These are phyloP conservation scores for Colletotrichum siamense DNA, from an alignment of 2,329 filamentous ascomycete genomes.

Conservation along the genomic window DNA sequence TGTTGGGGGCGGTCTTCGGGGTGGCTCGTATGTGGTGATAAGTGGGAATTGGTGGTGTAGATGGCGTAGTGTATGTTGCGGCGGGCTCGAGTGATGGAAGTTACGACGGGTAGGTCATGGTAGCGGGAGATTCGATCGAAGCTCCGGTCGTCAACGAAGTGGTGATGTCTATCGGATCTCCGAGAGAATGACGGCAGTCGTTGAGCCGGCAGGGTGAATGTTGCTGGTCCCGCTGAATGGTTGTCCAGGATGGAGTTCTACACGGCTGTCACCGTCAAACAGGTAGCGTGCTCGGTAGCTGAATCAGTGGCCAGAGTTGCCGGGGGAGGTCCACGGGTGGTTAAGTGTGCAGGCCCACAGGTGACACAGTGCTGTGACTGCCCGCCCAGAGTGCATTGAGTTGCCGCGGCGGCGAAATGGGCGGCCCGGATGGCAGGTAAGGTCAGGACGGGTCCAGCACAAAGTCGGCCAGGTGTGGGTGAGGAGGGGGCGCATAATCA, in stretches of 20 bases:
- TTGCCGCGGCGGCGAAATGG: conserved; percentile 1
- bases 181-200: neutral
- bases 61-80: neutral
- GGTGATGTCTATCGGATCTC: neutral
- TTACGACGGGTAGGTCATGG: conserved; percentile 11
- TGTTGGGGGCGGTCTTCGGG: conserved; percentile 21
- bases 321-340: neutral
- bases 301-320: neutral
- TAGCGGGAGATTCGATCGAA: neutral
- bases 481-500: neutral
- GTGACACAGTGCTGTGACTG: neutral
- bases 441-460: neutral
- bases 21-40: neutral
- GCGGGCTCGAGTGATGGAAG: neutral
- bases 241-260: neutral
- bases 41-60: neutral
- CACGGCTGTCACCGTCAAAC: neutral
- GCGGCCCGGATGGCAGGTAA: conserved; percentile 2
- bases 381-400: neutral
- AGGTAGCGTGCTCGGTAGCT: neutral
- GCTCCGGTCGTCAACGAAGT: neutral
- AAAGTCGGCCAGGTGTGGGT: neutral
- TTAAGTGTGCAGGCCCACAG: neutral
- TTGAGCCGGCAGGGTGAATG: neutral
- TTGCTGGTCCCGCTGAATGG: neutral